These are phyloP conservation scores for Penicillium fuscoglaucum DNA, from an alignment of 2,329 filamentous ascomycete genomes.

Conservation along the genomic window DNA sequence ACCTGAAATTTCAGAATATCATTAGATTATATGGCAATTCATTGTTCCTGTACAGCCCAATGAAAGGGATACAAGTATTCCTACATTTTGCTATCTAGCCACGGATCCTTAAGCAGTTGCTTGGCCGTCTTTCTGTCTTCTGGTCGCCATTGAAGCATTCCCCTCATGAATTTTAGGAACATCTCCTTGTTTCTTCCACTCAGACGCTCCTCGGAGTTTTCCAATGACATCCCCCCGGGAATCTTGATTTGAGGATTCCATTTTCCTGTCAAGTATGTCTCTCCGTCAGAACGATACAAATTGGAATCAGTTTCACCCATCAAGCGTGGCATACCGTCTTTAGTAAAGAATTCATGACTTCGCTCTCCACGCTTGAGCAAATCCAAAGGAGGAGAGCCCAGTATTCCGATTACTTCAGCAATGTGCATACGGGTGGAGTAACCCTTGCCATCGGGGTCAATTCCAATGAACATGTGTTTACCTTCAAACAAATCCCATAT, in stretches of 20 bases:
- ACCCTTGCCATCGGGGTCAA: conserved; percentile 39
- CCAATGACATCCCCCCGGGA: background rate
- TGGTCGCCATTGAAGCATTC: conserved; percentile 20
- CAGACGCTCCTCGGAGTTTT: conserved; percentile 6
- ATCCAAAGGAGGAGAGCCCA: conserved; percentile 45
- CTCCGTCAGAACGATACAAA: background rate
- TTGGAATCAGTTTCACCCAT: background rate
- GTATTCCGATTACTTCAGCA: conserved; percentile 47
- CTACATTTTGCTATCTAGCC: background rate
- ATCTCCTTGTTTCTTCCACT: conserved; percentile 15
- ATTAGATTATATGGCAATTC: too few species aligned
- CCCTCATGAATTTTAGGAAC: conserved; percentile 15
- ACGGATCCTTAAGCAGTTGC: conserved; percentile 17
- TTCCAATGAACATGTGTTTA: conserved; percentile 21
- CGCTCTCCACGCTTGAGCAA: conserved; percentile 36
- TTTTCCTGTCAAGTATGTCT: conserved; percentile 5
- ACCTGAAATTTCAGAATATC: too few species aligned
- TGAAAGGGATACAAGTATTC: background rate
- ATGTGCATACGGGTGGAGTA: conserved; percentile 46
- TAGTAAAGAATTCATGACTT: conserved; percentile 44
- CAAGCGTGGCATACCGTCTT: conserved; percentile 33
- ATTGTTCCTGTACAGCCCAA: background rate
- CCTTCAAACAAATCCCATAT: conserved; percentile 54
- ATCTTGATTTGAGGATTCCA: conserved; percentile 13
- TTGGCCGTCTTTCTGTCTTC: conserved; percentile 20